These are phyloP conservation scores for Ophiocordyceps robertsii DNA, from an alignment of 2,329 filamentous ascomycete species.

Conservation along the genomic window DNA sequence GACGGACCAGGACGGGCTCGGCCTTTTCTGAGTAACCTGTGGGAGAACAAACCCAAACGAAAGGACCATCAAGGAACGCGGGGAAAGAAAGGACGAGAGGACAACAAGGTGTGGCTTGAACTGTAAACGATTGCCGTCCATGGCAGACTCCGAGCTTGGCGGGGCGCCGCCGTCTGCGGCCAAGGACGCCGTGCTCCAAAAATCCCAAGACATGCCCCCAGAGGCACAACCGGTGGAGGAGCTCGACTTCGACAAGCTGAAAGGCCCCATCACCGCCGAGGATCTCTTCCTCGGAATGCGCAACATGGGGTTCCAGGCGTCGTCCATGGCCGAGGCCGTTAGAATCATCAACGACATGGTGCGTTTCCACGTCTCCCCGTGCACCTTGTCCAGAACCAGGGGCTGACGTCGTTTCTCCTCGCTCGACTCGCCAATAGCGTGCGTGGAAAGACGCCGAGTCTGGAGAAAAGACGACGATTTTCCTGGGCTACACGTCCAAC, in stretches of 20 bases:
- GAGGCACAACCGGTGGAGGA: slow-evolving; percentile 74
- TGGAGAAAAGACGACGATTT: slow-evolving; percentile 74
- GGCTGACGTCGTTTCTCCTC: slow-evolving; percentile 1
- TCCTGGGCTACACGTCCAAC: slow-evolving; percentile 95
- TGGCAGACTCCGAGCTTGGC: slow-evolving; percentile 21
- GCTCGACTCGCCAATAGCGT: slow-evolving; percentile 30
- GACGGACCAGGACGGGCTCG: too few species aligned
- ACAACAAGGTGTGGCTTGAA: too few species aligned
- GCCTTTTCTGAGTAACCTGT: too few species aligned
- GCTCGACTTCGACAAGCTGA: slow-evolving; percentile 80
- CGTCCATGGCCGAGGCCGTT: slow-evolving; percentile 71
- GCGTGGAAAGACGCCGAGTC: slow-evolving; percentile 72
- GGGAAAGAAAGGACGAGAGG: too few species aligned
- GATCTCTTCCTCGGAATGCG: slow-evolving; percentile 73
- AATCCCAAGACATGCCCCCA: slow-evolving; percentile 69
- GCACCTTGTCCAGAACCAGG: not conserved
- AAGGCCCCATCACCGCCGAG: slow-evolving; percentile 66
- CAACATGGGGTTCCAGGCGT: slow-evolving; percentile 64
- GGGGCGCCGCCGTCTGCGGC: slow-evolving; percentile 42
- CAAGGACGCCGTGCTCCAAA: slow-evolving; percentile 71
- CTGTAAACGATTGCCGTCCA: slow-evolving; percentile 4
- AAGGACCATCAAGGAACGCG: too few species aligned
- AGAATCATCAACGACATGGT: slow-evolving; percentile 96
- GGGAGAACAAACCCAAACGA: too few species aligned
- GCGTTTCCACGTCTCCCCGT: slow-evolving; percentile 12